Evolutionary conservation across 2,329 filamentous ascomycete species (phyloP).

Genomic region (Colletotrichum godetiae): DNA sequence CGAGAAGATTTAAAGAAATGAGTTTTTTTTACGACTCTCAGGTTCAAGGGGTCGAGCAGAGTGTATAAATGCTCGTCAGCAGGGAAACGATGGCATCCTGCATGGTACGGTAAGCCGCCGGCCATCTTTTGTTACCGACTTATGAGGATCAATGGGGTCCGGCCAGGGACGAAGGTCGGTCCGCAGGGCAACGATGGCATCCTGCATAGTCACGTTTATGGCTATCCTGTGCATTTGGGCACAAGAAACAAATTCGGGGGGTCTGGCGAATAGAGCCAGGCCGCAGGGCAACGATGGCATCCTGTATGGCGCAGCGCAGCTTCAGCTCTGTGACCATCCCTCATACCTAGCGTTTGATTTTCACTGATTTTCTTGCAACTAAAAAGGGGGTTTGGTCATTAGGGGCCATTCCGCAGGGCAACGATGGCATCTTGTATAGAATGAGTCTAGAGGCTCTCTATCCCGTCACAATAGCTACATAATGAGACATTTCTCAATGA

Average conservation of each 20-base stretch:
- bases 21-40: neutral
- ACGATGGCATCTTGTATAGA: conserved; percentile 37
- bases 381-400: conserved; percentile 26
- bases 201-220: conserved; percentile 35
- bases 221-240: conserved; percentile 15
- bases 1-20: conserved; percentile 58
- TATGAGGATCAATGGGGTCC: conserved; percentile 37
- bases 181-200: conserved; percentile 45
- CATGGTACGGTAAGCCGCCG: conserved; percentile 32
- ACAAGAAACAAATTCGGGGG: conserved; percentile 1
- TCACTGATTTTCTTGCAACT: neutral
- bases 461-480: conserved; percentile 19
- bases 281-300: conserved; percentile 38
- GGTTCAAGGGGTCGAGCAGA: conserved; percentile 30
- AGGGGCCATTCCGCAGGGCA: conserved; percentile 35
- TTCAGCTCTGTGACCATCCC: conserved; percentile 17
- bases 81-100: conserved; percentile 49
- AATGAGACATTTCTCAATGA: conserved; percentile 1
- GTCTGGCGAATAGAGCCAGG: conserved; percentile 32
- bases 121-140: conserved; percentile 34
- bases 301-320: conserved; percentile 30
- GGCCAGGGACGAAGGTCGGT: conserved; percentile 33
- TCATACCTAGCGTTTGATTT: conserved; percentile 12
- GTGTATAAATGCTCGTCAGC: conserved; percentile 39
- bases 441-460: conserved; percentile 11